Percentiles rank a stretch among this genome's conserved stretches.
These are phyloP conservation scores for Fusarium temperatum DNA, from an alignment of 2,329 filamentous ascomycete species.

Conservation along the genomic window DNA sequence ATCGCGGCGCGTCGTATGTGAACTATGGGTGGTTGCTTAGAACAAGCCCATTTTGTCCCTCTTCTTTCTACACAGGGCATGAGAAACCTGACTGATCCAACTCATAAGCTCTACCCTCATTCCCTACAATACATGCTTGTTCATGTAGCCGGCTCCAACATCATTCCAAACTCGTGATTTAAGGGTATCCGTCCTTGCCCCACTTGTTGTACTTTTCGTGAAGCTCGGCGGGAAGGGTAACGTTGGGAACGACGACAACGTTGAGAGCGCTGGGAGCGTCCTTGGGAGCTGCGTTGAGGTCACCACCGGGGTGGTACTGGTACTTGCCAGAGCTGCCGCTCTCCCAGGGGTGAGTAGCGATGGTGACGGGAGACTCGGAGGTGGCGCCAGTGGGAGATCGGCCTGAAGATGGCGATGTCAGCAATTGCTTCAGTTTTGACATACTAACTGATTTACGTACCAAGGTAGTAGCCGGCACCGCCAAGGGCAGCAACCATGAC, in stretches of 20 bases:
- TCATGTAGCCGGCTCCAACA: slow-evolving; percentile 20
- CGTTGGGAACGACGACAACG: slow-evolving; percentile 91
- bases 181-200: slow-evolving; percentile 93
- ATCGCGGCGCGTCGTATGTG: slow-evolving; percentile 34
- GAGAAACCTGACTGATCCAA: slow-evolving; percentile 15
- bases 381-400: slow-evolving; percentile 85
- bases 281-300: slow-evolving; percentile 77
- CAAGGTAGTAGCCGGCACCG: slow-evolving; percentile 90
- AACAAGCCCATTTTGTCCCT: slow-evolving; percentile 34
- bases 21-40: slow-evolving; percentile 39
- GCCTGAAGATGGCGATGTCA: slow-evolving; percentile 57
- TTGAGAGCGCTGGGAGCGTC: slow-evolving; percentile 96
- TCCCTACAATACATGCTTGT: slow-evolving; percentile 20
- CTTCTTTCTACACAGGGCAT: slow-evolving; percentile 38
- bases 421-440: slow-evolving; percentile 31
- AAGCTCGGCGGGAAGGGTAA: slow-evolving; percentile 89
- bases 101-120: slow-evolving; percentile 14
- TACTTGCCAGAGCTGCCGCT: slow-evolving; percentile 71
- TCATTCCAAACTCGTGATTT: slow-evolving; percentile 37
- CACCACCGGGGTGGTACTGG: slow-evolving; percentile 87
- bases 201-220: slow-evolving; percentile 99
- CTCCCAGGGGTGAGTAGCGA: slow-evolving; percentile 94
- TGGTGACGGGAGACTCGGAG: slow-evolving; percentile 80
- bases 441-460: slow-evolving; percentile 54
- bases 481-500: slow-evolving; percentile 91